phyloP scores from a whole-genome alignment of 1,139 yeast genomes.

The Spencermartinsiella ligniputridi region DNA sequence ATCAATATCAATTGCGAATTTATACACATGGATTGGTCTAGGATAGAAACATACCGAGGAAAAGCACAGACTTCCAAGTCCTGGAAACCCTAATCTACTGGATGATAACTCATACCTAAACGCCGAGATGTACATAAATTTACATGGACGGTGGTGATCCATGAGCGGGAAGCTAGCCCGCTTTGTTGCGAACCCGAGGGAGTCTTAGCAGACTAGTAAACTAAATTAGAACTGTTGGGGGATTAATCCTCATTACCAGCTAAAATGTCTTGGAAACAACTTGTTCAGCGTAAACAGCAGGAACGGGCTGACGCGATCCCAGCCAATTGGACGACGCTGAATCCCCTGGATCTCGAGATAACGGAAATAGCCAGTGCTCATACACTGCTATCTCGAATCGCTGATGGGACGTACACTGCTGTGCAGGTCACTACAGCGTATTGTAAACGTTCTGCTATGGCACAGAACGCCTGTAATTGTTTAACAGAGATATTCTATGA shows the following conservation, averaged over 20 bases:
- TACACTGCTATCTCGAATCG: constrained; percentile 2
- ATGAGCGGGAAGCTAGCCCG: too few species aligned
- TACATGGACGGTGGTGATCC: too few species aligned
- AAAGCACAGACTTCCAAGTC: too few species aligned
- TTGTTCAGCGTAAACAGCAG: constrained; percentile 2
- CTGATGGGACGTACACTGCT: constrained; percentile 8
- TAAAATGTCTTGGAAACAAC: constrained; percentile 1
- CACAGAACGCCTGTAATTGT: constrained; percentile 49
- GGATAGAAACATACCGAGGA: too few species aligned
- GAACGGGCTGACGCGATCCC: background rate
- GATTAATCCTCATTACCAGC: background rate
- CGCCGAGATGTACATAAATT: too few species aligned
- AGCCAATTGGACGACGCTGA: background rate
- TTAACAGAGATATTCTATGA: constrained; percentile 32
- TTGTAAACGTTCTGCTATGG: constrained; percentile 53
- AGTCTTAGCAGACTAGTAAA: too few species aligned
- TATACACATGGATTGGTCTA: too few species aligned
- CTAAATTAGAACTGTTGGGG: background rate
- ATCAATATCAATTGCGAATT: too few species aligned
- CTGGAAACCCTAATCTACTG: too few species aligned
- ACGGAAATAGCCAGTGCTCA: constrained; percentile 2
- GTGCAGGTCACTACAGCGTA: constrained; percentile 26
- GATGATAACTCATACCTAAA: too few species aligned
- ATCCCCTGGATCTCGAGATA: constrained; percentile 1
- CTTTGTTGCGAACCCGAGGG: too few species aligned